phyloP scores from a whole-genome alignment of 1,139 yeast genomes.

The Kodamaea fungicola region DNA sequence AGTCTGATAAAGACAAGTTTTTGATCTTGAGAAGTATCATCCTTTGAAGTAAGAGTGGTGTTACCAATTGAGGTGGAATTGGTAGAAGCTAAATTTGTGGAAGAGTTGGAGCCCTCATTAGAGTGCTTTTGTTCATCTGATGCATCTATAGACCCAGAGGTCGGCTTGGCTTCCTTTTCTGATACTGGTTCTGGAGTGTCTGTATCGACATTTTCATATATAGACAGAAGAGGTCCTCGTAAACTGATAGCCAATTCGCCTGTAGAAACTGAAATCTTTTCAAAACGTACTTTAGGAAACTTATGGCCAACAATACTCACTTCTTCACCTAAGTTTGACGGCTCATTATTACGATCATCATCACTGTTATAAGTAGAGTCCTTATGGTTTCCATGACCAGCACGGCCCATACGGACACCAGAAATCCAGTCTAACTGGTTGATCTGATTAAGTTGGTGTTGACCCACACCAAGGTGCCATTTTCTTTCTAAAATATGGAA shows the following conservation, averaged over 20 bases:
- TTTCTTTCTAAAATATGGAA: constrained; percentile 33
- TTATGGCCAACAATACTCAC: constrained; percentile 86
- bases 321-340: constrained; percentile 83
- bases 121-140: background rate
- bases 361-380: constrained; percentile 12
- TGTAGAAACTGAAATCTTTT: constrained; percentile 81
- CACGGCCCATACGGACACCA: constrained; percentile 76
- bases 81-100: background rate
- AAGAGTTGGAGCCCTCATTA: background rate
- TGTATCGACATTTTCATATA: background rate
- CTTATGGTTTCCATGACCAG: constrained; percentile 30
- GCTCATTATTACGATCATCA: constrained; percentile 39
- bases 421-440: constrained; percentile 90
- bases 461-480: constrained; percentile 16
- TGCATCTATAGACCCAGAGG: background rate
- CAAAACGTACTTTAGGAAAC: constrained; percentile 83
- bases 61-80: background rate
- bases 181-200: background rate
- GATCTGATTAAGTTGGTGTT: constrained; percentile 30
- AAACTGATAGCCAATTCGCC: constrained; percentile 75
- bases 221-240: constrained; percentile 66
- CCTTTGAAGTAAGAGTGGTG: constrained; percentile 1
- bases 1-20: constrained; percentile 69
- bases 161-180: background rate
- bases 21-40: constrained; percentile 29